Evolutionary conservation across 306 rosid genomes (phyloP).

Genomic region (Rosa persica): DNA sequence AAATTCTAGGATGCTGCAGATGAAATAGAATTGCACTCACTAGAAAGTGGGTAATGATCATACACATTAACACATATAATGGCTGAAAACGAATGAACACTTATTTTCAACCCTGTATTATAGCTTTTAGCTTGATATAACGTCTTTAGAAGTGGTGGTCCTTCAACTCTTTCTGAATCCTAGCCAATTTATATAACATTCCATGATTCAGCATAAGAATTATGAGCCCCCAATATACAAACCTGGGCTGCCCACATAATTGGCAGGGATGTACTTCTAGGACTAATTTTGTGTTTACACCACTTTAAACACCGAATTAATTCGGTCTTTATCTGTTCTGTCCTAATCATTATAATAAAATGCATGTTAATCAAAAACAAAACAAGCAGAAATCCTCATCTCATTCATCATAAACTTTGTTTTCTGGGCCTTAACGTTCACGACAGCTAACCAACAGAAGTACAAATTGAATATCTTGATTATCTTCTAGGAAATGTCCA

Average conservation of each 20-base stretch:
- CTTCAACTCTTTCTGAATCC: not conserved
- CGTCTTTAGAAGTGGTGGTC: not conserved
- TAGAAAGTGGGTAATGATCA: not conserved
- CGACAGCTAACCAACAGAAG: not conserved
- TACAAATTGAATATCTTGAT: not conserved
- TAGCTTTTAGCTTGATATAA: not conserved
- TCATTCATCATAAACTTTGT: not conserved
- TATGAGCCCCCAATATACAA: too few species aligned
- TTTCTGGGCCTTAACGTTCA: not conserved
- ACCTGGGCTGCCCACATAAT: too few species aligned
- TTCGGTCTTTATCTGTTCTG: too few species aligned
- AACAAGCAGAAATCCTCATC: too few species aligned
- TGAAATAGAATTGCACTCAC: not conserved
- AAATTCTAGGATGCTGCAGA: not conserved
- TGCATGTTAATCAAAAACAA: too few species aligned
- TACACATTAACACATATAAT: not conserved
- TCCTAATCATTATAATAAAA: too few species aligned
- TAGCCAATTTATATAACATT: not conserved
- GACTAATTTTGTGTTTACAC: too few species aligned
- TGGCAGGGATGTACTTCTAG: too few species aligned
- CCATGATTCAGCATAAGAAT: not conserved
- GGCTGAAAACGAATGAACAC: not conserved
- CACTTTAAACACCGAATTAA: too few species aligned
- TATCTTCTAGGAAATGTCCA: not conserved
- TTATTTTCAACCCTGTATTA: not conserved